Conservation (phyloP, 2,329 filamentous ascomycete species). For the Fusarium oxysporum region DNA sequence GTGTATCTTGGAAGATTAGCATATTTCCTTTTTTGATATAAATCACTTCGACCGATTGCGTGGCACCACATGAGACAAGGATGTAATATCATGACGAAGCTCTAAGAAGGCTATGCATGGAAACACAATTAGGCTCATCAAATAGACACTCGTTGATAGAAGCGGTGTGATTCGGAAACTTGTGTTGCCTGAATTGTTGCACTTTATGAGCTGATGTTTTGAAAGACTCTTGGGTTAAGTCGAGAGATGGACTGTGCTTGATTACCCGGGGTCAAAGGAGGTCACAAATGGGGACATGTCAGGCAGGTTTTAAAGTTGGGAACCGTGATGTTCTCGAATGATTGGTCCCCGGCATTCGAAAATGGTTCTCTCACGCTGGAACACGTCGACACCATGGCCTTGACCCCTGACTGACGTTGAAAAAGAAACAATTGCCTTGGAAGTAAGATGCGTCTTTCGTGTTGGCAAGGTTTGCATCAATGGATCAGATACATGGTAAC, state of each 20-base stretch:
- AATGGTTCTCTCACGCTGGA: not conserved
- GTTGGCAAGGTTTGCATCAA: not conserved
- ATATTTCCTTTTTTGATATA: not conserved
- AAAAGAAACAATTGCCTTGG: not conserved
- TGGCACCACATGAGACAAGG: conserved; percentile 36
- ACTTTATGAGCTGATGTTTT: conserved; percentile 27
- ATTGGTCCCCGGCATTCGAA: conserved; percentile 7
- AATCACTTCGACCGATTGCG: conserved; percentile 16
- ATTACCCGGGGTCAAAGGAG: conserved; percentile 22
- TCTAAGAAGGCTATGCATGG: not conserved
- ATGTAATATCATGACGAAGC: conserved; percentile 4
- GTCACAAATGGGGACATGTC: conserved; percentile 9
- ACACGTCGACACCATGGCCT: not conserved
- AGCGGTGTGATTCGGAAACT: conserved; percentile 29
- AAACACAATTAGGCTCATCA: conserved; percentile 8
- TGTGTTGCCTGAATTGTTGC: conserved; percentile 14
- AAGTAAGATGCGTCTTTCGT: conserved; percentile 8
- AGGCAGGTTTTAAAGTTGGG: conserved; percentile 10
- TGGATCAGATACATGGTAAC: not conserved
- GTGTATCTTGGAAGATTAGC: not conserved
- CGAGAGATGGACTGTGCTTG: conserved; percentile 35
- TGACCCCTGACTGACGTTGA: not conserved
- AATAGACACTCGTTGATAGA: conserved; percentile 2
- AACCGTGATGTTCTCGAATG: not conserved
- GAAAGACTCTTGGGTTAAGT: conserved; percentile 22